Evolutionary conservation across 129 eudicot genomes (phyloP).

Genomic region (Chrysanthemum seticuspe): DNA sequence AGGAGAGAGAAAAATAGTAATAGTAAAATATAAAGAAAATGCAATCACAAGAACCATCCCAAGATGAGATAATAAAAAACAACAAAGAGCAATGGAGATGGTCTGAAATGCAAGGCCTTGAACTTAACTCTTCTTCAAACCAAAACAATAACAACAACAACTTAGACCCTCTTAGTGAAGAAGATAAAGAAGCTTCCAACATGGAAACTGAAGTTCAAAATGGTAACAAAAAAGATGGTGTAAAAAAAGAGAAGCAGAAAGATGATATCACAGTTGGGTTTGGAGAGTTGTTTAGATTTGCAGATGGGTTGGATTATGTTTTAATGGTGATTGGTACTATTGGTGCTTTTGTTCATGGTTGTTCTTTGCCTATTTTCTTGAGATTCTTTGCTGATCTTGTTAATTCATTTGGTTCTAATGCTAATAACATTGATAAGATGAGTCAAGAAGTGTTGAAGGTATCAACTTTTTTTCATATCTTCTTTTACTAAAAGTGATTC

Average conservation of each 20-base stretch:
- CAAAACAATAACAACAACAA: constrained; percentile 21
- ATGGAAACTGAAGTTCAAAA: constrained; percentile 43
- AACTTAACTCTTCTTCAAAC: constrained; percentile 40
- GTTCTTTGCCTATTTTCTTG: constrained; percentile 84
- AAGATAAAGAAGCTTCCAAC: constrained; percentile 15
- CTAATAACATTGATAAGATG: constrained; percentile 88
- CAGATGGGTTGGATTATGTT: constrained; percentile 77
- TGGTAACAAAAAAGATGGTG: constrained; percentile 23
- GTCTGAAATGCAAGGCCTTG: constrained; percentile 88
- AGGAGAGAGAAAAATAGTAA: constrained; percentile 23
- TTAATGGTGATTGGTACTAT: constrained; percentile 77
- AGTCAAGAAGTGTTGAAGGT: constrained; percentile 85
- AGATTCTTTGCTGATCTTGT: constrained; percentile 99
- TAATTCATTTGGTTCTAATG: constrained; percentile 90
- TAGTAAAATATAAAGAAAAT: constrained; percentile 29
- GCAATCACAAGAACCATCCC: constrained; percentile 67
- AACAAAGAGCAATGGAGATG: constrained; percentile 77
- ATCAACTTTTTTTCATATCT: neutral
- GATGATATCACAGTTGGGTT: constrained; percentile 53
- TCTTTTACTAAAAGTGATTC: constrained; percentile 13
- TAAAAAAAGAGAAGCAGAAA: constrained; percentile 29
- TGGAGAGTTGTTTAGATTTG: constrained; percentile 82
- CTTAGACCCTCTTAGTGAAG: constrained; percentile 26
- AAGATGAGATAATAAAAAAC: constrained; percentile 56
- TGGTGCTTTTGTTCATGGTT: constrained; percentile 96